These are phyloP conservation scores for Antarctomyces pellizariae DNA, from an alignment of 495 filamentous ascomycete species.

Conservation along the genomic window DNA sequence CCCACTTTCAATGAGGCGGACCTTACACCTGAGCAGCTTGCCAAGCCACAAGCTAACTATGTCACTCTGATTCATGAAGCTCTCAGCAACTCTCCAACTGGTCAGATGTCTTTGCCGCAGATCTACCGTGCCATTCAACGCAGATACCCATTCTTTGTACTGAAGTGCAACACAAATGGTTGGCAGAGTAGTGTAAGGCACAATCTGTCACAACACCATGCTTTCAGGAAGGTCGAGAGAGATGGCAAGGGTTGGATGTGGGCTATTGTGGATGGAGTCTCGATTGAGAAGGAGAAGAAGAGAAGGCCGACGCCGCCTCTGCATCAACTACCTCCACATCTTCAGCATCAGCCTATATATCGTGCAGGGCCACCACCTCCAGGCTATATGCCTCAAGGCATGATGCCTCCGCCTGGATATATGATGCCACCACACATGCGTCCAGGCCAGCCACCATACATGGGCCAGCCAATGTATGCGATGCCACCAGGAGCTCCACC, in stretches of 20 bases:
- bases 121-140: constrained; percentile 78
- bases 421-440: constrained; percentile 4
- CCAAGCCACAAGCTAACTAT: constrained; percentile 71
- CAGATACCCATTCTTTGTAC: constrained; percentile 78
- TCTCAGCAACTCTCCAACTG: constrained; percentile 41
- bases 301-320: constrained; percentile 31
- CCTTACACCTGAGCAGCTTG: constrained; percentile 63
- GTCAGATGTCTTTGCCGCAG: constrained; percentile 65
- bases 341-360: constrained; percentile 11
- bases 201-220: constrained; percentile 71
- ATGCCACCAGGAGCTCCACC: constrained; percentile 1
- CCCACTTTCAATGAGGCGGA: constrained; percentile 51
- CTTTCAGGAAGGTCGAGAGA: constrained; percentile 65
- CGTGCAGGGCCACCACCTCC: constrained; percentile 6
- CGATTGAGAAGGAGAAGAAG: constrained; percentile 50
- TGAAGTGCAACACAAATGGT: constrained; percentile 55
- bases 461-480: constrained; percentile 8
- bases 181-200: constrained; percentile 97
- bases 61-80: constrained; percentile 81
- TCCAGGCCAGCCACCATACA: constrained; percentile 7
- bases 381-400: constrained; percentile 7
- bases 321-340: constrained; percentile 4
- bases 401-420: constrained; percentile 9
- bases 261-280: constrained; percentile 35
- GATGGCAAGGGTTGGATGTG: constrained; percentile 52